A percentile compares a stretch with the other conserved stretches of the same genome.
Evolutionary conservation across 1,284 basidiomycete species (phyloP).

Genomic region (Phenoliferia sp.): DNA sequence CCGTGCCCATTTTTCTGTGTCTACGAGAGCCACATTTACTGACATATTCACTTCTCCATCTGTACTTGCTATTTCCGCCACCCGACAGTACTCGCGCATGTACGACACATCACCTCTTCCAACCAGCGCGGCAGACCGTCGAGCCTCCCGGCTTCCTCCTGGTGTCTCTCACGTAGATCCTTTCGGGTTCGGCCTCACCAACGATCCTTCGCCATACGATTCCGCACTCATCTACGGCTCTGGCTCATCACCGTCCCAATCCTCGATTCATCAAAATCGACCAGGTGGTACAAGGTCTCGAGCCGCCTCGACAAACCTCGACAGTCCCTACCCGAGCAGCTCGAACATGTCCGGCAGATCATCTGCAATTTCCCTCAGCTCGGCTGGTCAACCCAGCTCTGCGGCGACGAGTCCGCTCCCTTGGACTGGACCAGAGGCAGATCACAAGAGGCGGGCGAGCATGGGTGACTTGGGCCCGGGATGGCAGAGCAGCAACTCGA

Average conservation of each 20-base stretch:
- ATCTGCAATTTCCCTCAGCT: neutral
- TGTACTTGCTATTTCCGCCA: too few relatives aligned
- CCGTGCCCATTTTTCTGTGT: too few relatives aligned
- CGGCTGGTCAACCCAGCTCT: neutral
- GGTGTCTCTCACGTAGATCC: slow-evolving; percentile 28
- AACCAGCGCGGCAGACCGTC: slow-evolving; percentile 5
- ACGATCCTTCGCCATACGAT: slow-evolving; percentile 28
- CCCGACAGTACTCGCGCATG: slow-evolving; percentile 29
- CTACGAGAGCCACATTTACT: too few relatives aligned
- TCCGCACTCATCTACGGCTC: slow-evolving; percentile 10
- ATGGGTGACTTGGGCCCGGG: neutral
- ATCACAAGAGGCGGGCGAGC: slow-evolving; percentile 4
- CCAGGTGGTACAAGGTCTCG: neutral
- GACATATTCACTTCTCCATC: too few relatives aligned
- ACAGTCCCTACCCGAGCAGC: neutral
- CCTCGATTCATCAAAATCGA: neutral
- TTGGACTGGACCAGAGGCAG: neutral
- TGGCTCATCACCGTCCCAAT: neutral
- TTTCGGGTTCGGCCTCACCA: slow-evolving; percentile 24
- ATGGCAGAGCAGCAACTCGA: neutral
- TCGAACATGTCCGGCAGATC: neutral
- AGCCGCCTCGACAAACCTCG: neutral
- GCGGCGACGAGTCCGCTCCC: slow-evolving; percentile 9
- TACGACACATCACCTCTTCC: slow-evolving; percentile 15
- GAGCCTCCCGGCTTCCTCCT: slow-evolving; percentile 10